These are phyloP conservation scores for Sphaerulina vaccinii DNA, from an alignment of 2,329 filamentous ascomycete genomes.

Conservation along the genomic window DNA sequence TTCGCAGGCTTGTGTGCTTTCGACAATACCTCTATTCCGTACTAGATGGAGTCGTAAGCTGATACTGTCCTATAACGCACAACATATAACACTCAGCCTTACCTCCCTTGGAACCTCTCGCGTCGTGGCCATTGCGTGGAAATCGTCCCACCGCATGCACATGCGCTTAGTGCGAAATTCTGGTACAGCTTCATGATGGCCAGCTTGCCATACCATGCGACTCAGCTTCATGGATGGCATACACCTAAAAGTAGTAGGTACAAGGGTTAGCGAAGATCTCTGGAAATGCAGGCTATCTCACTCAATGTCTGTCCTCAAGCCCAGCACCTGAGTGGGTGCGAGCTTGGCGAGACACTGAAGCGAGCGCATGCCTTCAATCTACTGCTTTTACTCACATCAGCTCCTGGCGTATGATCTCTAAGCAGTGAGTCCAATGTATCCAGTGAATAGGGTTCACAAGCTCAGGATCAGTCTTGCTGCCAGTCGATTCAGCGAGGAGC, in stretches of 20 bases:
- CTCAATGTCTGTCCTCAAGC: too few species aligned
- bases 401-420: conserved; percentile 10
- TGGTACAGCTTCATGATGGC: not conserved
- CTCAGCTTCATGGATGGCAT: not conserved
- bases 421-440: conserved; percentile 3
- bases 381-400: too few species aligned
- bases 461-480: not conserved
- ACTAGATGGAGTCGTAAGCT: not conserved
- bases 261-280: too few species aligned
- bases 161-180: conserved; percentile 5
- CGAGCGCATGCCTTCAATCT: too few species aligned
- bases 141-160: conserved; percentile 1
- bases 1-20: not conserved
- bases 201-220: not conserved
- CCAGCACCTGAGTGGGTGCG: too few species aligned
- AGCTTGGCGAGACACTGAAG: too few species aligned
- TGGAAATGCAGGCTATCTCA: too few species aligned
- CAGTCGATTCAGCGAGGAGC: too few species aligned
- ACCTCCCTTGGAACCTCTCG: not conserved
- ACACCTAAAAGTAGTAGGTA: too few species aligned
- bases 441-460: conserved; percentile 4
- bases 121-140: not conserved
- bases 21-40: not conserved
- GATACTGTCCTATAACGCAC: not conserved
- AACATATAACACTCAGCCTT: not conserved